Conservation (phyloP, 352 stramenopile genomes). For the Globisporangium megalacanthum region DNA sequence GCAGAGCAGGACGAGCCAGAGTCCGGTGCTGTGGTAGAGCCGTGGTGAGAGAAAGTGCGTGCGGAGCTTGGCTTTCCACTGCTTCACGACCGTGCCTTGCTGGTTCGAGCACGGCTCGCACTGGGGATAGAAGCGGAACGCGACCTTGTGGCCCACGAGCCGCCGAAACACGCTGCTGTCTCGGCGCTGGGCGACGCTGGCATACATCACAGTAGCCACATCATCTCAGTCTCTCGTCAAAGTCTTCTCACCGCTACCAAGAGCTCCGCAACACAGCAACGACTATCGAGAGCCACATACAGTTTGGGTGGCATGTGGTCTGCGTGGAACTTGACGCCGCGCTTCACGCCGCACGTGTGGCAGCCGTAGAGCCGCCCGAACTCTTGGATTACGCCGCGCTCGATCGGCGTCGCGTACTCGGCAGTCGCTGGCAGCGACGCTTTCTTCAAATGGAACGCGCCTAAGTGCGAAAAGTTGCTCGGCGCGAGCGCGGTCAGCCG, state of each 20-base stretch:
- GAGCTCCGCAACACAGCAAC: not conserved
- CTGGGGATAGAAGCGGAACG: constrained; percentile 81
- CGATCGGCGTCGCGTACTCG: constrained; percentile 61
- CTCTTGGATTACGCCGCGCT: constrained; percentile 67
- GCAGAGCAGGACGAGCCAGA: constrained; percentile 81
- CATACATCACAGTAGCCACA: not conserved
- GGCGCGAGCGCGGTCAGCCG: constrained; percentile 65
- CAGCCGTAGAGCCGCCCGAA: constrained; percentile 77
- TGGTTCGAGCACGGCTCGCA: constrained; percentile 81
- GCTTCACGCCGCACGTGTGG: constrained; percentile 76
- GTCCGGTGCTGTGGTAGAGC: constrained; percentile 66
- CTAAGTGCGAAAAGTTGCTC: constrained; percentile 67
- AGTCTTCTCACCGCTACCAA: not conserved
- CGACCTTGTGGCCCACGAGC: constrained; percentile 40
- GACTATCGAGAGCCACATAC: constrained; percentile 23
- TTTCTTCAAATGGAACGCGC: constrained; percentile 75
- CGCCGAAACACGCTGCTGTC: constrained; percentile 38
- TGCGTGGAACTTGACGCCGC: constrained; percentile 61
- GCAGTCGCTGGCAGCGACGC: constrained; percentile 66
- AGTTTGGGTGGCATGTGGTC: constrained; percentile 85
- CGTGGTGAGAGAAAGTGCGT: constrained; percentile 58
- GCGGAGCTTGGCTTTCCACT: constrained; percentile 56
- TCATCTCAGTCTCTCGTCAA: not conserved
- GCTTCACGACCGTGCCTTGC: constrained; percentile 56
- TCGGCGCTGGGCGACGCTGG: constrained; percentile 51